Evolutionary conservation across 805 yeast species (phyloP).

Genomic region (Wickerhamiella australiensis): DNA sequence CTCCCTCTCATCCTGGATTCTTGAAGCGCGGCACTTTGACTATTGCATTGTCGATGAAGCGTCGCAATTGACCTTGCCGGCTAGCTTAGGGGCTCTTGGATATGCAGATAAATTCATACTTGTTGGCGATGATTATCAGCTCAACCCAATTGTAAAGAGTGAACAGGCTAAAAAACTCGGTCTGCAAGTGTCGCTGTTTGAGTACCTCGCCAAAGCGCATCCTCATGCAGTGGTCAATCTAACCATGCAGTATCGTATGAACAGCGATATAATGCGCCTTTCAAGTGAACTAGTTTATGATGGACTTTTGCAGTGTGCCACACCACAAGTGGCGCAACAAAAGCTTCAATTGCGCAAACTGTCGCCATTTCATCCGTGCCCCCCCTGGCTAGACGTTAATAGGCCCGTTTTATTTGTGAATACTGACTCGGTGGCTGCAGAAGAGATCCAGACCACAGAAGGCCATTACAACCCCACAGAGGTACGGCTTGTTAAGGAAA

Average conservation of each 20-base stretch:
- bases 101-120: constrained; percentile 67
- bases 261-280: constrained; percentile 70
- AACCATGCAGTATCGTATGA: constrained; percentile 84
- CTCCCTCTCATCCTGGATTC: constrained; percentile 54
- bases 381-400: constrained; percentile 37
- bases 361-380: background rate
- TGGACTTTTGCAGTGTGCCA: constrained; percentile 67
- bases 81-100: constrained; percentile 77
- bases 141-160: constrained; percentile 75
- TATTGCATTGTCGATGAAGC: constrained; percentile 95
- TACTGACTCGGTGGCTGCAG: constrained; percentile 50
- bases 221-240: constrained; percentile 69
- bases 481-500: constrained; percentile 48
- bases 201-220: constrained; percentile 53
- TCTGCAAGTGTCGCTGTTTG: constrained; percentile 65
- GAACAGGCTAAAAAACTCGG: constrained; percentile 54
- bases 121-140: constrained; percentile 94
- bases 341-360: constrained; percentile 38
- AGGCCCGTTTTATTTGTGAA: constrained; percentile 63
- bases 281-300: constrained; percentile 71
- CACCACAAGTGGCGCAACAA: constrained; percentile 50
- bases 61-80: constrained; percentile 86
- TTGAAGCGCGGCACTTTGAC: constrained; percentile 55
- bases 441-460: constrained; percentile 39
- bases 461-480: constrained; percentile 65